Percentiles rank a stretch among this genome's conserved stretches.
These are phyloP conservation scores for Diaporthe ilicicola DNA, from an alignment of 2,329 filamentous ascomycete species.

Conservation along the genomic window DNA sequence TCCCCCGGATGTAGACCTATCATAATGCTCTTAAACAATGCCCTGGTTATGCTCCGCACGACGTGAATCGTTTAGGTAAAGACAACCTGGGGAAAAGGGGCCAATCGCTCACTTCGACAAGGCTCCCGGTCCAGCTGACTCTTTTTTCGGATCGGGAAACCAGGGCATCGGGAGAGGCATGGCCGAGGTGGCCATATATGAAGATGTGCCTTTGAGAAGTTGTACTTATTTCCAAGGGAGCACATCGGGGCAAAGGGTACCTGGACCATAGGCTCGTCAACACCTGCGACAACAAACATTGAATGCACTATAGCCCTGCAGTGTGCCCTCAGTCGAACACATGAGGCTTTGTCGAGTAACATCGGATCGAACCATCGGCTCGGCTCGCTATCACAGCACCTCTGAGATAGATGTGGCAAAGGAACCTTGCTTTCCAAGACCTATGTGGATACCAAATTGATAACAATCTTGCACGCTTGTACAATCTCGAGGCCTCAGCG, in stretches of 20 bases:
- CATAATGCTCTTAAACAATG: not conserved
- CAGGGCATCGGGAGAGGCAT: not conserved
- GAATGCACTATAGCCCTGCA: no score
- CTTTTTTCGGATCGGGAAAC: not conserved
- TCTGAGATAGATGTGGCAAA: not conserved
- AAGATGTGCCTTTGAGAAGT: no score
- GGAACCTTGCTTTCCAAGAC: constrained; percentile 7
- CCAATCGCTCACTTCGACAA: not conserved
- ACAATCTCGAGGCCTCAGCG: not conserved
- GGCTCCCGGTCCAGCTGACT: not conserved
- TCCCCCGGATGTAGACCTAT: not conserved
- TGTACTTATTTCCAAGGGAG: not conserved
- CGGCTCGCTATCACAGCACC: not conserved
- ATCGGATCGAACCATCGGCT: not conserved
- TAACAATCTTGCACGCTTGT: not conserved
- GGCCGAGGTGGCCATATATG: not conserved
- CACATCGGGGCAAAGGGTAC: not conserved
- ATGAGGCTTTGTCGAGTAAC: not conserved
- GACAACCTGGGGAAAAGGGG: not conserved
- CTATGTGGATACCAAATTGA: constrained; percentile 10
- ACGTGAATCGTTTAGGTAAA: constrained; percentile 14
- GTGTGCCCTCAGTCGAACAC: no score
- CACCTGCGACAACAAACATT: not conserved
- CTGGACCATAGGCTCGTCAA: not conserved
- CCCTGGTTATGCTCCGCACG: not conserved